phyloP scores from a whole-genome alignment of 2,329 filamentous ascomycete species.

The Penicillium glabrum region DNA sequence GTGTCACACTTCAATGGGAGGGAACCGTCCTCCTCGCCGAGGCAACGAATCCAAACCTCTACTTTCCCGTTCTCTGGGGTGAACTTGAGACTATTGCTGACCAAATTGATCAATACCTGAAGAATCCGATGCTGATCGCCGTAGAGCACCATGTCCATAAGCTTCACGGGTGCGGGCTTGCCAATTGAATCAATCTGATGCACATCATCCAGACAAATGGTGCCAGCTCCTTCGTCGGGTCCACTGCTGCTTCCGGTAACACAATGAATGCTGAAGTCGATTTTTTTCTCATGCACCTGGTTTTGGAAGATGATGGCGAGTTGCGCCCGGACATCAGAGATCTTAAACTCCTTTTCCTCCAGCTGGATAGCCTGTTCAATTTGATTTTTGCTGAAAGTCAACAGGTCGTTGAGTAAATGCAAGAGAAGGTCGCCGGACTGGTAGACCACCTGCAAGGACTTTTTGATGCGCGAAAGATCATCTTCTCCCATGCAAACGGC shows the following conservation, averaged over 20 bases:
- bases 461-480: conserved; percentile 72
- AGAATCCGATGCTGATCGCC: conserved; percentile 90
- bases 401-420: conserved; percentile 81
- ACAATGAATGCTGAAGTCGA: conserved; percentile 72
- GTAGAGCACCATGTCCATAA: conserved; percentile 86
- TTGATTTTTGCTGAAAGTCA: conserved; percentile 94
- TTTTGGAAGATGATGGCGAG: conserved; percentile 85
- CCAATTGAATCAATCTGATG: neutral
- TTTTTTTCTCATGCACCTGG: conserved; percentile 76
- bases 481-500: conserved; percentile 91
- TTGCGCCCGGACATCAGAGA: conserved; percentile 82
- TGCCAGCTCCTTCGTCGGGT: neutral
- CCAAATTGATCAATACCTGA: conserved; percentile 77
- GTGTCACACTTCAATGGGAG: neutral
- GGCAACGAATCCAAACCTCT: conserved; percentile 71
- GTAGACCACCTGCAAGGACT: conserved; percentile 83
- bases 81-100: conserved; percentile 90
- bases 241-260: conserved; percentile 44
- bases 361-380: conserved; percentile 80
- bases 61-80: conserved; percentile 76
- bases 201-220: neutral
- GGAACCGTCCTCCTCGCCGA: conserved; percentile 30
- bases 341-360: conserved; percentile 79
- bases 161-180: conserved; percentile 36
- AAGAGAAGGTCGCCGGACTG: conserved; percentile 82